Percentiles rank a stretch among this genome's conserved stretches.
Evolutionary conservation across 352 stramenopile species (phyloP).

Genomic region (Globisporangium echinulatum): DNA sequence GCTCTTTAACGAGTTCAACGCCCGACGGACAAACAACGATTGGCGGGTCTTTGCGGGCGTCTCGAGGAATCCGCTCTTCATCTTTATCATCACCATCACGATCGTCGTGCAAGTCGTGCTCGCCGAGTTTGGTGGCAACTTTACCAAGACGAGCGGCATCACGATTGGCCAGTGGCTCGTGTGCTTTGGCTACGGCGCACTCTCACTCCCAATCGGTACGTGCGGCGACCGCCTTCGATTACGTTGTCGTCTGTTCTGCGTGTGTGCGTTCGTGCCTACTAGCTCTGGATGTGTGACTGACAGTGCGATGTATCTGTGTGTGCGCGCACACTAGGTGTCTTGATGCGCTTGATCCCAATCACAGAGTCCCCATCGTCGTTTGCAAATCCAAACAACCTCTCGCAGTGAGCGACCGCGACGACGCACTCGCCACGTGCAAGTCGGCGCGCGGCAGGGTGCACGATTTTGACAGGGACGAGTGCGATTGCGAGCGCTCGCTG

Average conservation of each 20-base stretch:
- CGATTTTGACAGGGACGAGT: slow-evolving; percentile 10
- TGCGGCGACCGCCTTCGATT: background rate
- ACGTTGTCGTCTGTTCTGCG: background rate
- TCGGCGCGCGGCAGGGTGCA: background rate
- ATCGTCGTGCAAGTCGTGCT: slow-evolving; percentile 94
- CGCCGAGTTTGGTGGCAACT: slow-evolving; percentile 92
- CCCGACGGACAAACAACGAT: slow-evolving; percentile 89
- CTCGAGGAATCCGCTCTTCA: slow-evolving; percentile 89
- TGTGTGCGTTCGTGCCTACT: background rate
- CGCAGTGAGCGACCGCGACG: slow-evolving; percentile 19
- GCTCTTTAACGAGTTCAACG: slow-evolving; percentile 90
- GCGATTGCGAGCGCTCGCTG: background rate
- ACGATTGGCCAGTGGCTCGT: slow-evolving; percentile 54
- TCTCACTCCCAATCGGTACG: slow-evolving; percentile 70
- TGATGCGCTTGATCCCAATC: slow-evolving; percentile 75
- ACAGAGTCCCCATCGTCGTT: slow-evolving; percentile 56
- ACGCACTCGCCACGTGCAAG: background rate
- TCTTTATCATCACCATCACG: slow-evolving; percentile 89
- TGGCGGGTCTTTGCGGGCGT: slow-evolving; percentile 94
- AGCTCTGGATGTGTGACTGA: background rate
- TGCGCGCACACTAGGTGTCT: slow-evolving; percentile 25
- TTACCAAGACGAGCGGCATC: slow-evolving; percentile 72
- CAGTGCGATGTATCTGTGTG: background rate
- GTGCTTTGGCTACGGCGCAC: slow-evolving; percentile 47
- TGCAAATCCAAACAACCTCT: slow-evolving; percentile 71